These are phyloP conservation scores for Tetrapyrgos nigripes DNA, from an alignment of 1,284 basidiomycete genomes.

Conservation along the genomic window DNA sequence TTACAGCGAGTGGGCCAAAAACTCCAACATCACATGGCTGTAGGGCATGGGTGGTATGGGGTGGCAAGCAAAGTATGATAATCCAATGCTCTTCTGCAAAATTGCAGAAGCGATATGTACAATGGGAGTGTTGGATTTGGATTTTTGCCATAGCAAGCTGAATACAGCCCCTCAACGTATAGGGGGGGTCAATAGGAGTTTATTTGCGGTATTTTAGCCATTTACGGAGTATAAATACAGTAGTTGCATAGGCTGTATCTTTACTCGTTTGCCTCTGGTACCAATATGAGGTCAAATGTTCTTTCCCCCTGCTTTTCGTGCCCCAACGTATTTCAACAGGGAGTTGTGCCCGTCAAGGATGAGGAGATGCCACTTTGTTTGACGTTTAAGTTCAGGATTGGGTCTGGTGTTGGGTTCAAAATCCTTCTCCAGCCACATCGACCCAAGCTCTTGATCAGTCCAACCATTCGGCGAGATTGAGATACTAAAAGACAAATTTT, in stretches of 20 bases:
- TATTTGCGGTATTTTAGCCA: too few species aligned
- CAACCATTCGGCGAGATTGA: slow-evolving; percentile 15
- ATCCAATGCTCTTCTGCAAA: slow-evolving; percentile 33
- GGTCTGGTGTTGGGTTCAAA: slow-evolving; percentile 31
- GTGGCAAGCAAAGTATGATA: slow-evolving; percentile 36
- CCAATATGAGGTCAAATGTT: too few species aligned
- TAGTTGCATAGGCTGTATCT: too few species aligned
- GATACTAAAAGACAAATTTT: slow-evolving; percentile 1
- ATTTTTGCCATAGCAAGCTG: too few species aligned
- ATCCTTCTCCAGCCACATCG: too few species aligned
- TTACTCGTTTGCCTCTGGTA: too few species aligned
- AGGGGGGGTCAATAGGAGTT: too few species aligned
- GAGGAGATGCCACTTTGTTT: slow-evolving; percentile 35
- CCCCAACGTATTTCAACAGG: too few species aligned
- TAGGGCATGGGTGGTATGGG: slow-evolving; percentile 39
- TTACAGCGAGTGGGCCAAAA: slow-evolving; percentile 31
- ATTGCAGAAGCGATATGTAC: slow-evolving; percentile 33
- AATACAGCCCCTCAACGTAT: too few species aligned
- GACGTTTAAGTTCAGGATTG: slow-evolving; percentile 31
- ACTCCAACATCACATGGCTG: slow-evolving; percentile 40
- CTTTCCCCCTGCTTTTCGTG: too few species aligned
- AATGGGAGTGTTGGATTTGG: too few species aligned
- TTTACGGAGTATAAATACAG: too few species aligned
- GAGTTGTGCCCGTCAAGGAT: slow-evolving; percentile 50
- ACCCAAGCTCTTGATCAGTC: slow-evolving; percentile 14